Evolutionary conservation across 2,329 filamentous ascomycete genomes (phyloP), one percentile per base, ranked within the genome.

Genomic region (Botrytis fabae): DNA sequence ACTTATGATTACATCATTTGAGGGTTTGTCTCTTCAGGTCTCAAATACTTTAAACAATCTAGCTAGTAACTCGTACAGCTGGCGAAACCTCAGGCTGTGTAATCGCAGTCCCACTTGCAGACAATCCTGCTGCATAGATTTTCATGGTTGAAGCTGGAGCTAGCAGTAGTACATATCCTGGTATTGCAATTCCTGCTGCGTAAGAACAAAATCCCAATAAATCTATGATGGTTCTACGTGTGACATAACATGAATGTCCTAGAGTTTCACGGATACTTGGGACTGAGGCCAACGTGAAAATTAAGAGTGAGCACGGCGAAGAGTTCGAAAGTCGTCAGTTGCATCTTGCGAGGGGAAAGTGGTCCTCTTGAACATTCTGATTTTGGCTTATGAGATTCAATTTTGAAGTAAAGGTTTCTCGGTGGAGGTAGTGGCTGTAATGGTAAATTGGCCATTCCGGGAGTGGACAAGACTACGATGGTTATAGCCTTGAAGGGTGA

Each of bases 1-100:
- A 20, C 51, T 22, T 69, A 69, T n/a, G 35, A 69, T n/a, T 69
- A 69, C 35, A 69, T 69, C 7, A 44, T 69, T 28, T 69, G 65
- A 35, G 65, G 65, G 48, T 44, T 4, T 40, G 48, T 68, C 48
- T 42, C 8, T 35, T 22, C 22, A 10, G 4, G 4, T 48, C 22
- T 25, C 22, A 25, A 51, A 51, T 5, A 12, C 10, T 2, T 1
- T 25, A 38, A 22, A 46, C 1, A 22, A 18, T 22, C 7, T 25
- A 25, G 42, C 44, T 51, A 12, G 22, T 25, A 2, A 18, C 4
- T 35, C 7, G 2, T 4, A 9, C 3, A 66, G 32, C 28, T 38
- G 64, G 32, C 6, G 44, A 44, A 54, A 54, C 64, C 18, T 28
- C 64, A 2, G 32, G 44, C 12, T 54, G 44, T 66, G 64, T 54